A percentile compares a stretch with the other conserved stretches of the same genome.
Conservation (phyloP, 768 basidiomycete genomes). For the Wakefieldia striispora region DNA sequence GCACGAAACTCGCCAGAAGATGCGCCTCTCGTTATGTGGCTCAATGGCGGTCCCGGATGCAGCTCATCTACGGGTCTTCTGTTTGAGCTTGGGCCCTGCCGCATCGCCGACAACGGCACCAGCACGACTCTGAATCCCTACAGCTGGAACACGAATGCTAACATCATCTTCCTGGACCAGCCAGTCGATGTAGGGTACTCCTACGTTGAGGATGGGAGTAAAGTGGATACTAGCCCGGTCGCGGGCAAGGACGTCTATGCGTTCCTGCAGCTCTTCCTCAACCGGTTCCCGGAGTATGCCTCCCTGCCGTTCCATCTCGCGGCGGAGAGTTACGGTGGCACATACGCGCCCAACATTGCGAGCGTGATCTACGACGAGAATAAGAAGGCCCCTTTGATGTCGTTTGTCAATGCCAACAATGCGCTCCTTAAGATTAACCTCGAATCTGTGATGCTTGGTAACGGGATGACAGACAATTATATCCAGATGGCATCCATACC, state of each 20-base stretch:
- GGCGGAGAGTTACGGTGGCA: slow-evolving; percentile 77
- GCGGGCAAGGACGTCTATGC: slow-evolving; percentile 90
- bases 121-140: slow-evolving; percentile 72
- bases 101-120: slow-evolving; percentile 62
- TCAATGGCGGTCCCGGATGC: slow-evolving; percentile 79
- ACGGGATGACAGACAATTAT: slow-evolving; percentile 82
- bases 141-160: slow-evolving; percentile 81
- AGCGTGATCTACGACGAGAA: slow-evolving; percentile 79
- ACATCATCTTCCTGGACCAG: slow-evolving; percentile 61
- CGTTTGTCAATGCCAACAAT: slow-evolving; percentile 40
- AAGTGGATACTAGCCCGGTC: slow-evolving; percentile 76
- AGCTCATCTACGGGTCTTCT: slow-evolving; percentile 81
- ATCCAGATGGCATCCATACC: slow-evolving; percentile 78
- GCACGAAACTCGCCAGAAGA: slow-evolving; percentile 66
- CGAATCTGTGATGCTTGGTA: slow-evolving; percentile 80
- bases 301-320: slow-evolving; percentile 72
- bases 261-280: slow-evolving; percentile 78
- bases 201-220: slow-evolving; percentile 72
- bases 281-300: slow-evolving; percentile 73
- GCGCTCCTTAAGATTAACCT: slow-evolving; percentile 70
- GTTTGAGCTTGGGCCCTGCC: slow-evolving; percentile 91
- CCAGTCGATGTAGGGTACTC: slow-evolving; percentile 91
- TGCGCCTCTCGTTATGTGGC: slow-evolving; percentile 87
- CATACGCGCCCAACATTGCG: slow-evolving; percentile 84
- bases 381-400: slow-evolving; percentile 47